Conservation (phyloP, 192 early-diverging fungal genomes). For the Backusella westeae region DNA sequence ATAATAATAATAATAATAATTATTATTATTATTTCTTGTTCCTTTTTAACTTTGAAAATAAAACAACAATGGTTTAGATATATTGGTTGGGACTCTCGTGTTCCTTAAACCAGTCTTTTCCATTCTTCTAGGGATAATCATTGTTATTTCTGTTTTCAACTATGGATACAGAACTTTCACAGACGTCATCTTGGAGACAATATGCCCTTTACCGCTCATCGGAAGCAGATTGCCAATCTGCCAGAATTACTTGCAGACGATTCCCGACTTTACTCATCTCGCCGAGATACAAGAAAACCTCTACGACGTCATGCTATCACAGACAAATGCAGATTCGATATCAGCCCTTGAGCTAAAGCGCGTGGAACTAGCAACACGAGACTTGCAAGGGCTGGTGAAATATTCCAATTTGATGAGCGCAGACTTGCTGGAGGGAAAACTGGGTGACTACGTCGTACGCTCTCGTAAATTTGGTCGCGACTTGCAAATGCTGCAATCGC, state of each 20-base stretch:
- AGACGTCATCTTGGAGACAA: neutral
- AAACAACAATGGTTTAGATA: neutral
- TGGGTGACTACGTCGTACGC: slow-evolving; percentile 37
- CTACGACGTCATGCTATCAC: slow-evolving; percentile 38
- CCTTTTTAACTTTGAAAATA: neutral
- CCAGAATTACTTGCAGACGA: slow-evolving; percentile 1
- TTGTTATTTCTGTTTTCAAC: neutral
- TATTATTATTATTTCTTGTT: neutral
- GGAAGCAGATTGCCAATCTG: neutral
- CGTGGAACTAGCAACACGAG: slow-evolving; percentile 47
- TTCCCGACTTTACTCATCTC: slow-evolving; percentile 50
- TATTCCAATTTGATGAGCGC: slow-evolving; percentile 39
- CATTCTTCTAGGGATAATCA: neutral
- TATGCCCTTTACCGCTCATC: neutral
- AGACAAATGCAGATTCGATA: slow-evolving; percentile 30
- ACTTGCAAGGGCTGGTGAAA: slow-evolving; percentile 48
- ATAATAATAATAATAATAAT: neutral
- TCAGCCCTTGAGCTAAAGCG: slow-evolving; percentile 44
- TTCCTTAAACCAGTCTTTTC: neutral
- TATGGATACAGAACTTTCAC: neutral
- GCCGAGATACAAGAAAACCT: slow-evolving; percentile 45
- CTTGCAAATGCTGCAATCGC: slow-evolving; percentile 46
- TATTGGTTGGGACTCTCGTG: neutral
- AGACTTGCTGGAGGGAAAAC: slow-evolving; percentile 32
- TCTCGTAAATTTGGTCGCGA: slow-evolving; percentile 41